Conservation (phyloP, 1,284 basidiomycete genomes). For the Inonotus obliquus region DNA sequence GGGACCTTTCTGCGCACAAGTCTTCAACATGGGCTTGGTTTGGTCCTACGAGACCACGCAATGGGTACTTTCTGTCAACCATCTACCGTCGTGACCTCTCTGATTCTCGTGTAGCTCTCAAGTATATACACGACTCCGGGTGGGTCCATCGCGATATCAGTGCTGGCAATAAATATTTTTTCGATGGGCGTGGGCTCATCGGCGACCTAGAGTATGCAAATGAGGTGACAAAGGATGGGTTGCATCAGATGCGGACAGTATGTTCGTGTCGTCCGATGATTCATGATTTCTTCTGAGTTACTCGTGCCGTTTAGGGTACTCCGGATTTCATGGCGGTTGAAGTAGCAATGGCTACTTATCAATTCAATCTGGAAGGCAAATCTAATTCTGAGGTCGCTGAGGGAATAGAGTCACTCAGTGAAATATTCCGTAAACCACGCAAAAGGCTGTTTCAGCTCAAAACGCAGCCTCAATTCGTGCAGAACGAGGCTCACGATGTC, state of each 20-base stretch:
- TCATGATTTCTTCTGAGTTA: not conserved
- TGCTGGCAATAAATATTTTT: not conserved
- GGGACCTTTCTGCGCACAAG: no score
- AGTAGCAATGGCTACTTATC: not conserved
- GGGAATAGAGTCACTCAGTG: no score
- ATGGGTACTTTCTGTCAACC: not conserved
- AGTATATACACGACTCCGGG: not conserved
- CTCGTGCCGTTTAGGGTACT: not conserved
- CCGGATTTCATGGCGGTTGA: not conserved
- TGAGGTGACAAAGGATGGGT: no score
- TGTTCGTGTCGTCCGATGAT: not conserved
- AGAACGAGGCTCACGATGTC: constrained; percentile 1
- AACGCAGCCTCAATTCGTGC: not conserved
- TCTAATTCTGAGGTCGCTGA: no score
- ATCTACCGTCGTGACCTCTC: not conserved
- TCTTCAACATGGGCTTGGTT: no score
- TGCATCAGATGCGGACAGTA: not conserved
- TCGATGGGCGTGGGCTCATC: not conserved
- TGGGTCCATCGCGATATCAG: not conserved
- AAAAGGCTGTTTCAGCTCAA: no score
- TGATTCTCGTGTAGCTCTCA: not conserved
- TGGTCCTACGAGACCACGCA: not conserved
- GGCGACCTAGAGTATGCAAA: not conserved
- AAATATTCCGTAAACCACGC: no score
- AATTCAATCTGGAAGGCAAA: no score